Conservation (phyloP, 2,329 filamentous ascomycete species). For the Dissoconium aciculare region DNA sequence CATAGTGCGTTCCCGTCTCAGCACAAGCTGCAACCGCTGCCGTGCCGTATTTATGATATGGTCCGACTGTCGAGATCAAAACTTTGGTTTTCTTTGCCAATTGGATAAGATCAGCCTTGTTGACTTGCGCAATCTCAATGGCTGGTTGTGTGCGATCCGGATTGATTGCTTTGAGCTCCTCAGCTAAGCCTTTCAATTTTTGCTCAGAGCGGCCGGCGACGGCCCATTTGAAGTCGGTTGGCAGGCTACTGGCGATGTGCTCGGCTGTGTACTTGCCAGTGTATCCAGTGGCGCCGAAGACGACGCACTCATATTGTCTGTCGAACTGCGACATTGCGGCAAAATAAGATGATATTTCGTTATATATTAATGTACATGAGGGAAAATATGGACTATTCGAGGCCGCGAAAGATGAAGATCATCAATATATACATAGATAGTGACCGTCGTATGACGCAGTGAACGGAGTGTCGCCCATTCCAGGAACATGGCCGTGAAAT, state of each 20-base stretch:
- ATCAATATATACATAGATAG: no score
- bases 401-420: no score
- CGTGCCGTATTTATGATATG: conserved; percentile 49
- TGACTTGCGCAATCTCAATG: conserved; percentile 37
- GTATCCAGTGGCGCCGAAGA: conserved; percentile 63
- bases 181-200: conserved; percentile 56
- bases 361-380: no score
- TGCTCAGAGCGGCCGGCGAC: conserved; percentile 65
- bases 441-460: no score
- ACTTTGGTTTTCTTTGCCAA: conserved; percentile 43
- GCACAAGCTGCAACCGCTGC: conserved; percentile 51
- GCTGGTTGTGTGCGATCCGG: conserved; percentile 56
- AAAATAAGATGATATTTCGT: no score
- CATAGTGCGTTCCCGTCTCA: conserved; percentile 49
- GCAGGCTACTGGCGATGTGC: conserved; percentile 54
- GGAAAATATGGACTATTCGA: no score
- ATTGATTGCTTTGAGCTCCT: conserved; percentile 51
- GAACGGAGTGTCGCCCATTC: no score
- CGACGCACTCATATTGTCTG: conserved; percentile 48
- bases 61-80: conserved; percentile 47
- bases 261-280: conserved; percentile 66
- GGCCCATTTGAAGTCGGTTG: conserved; percentile 73
- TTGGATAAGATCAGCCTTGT: conserved; percentile 34
- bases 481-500: no score
- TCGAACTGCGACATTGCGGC: conserved; percentile 26